Evolutionary conservation across 1,284 basidiomycete genomes (phyloP).

Genomic region (Xanthoconium separans): DNA sequence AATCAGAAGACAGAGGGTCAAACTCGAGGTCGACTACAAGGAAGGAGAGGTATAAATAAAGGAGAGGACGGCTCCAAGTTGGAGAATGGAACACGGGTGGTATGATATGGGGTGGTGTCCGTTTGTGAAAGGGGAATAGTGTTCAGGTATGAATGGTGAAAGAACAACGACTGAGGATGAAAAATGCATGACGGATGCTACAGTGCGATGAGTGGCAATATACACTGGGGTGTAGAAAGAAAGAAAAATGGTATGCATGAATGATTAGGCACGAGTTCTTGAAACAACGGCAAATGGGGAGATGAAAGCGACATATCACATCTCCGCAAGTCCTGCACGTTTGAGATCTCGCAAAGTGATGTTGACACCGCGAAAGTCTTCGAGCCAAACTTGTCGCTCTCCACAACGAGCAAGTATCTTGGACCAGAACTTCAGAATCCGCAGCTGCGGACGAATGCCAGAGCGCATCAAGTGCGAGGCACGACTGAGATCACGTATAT

Average conservation of each 20-base stretch:
- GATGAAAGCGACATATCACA: slow-evolving; percentile 8
- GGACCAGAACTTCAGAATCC: slow-evolving; percentile 34
- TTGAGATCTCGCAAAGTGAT: slow-evolving; percentile 32
- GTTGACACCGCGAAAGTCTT: slow-evolving; percentile 34
- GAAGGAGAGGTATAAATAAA: slow-evolving; percentile 5
- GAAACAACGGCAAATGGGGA: background rate
- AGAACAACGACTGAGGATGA: slow-evolving; percentile 1
- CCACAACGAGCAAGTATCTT: slow-evolving; percentile 34
- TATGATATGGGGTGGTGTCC: slow-evolving; percentile 1
- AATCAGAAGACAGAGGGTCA: slow-evolving; percentile 6
- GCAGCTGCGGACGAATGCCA: slow-evolving; percentile 24
- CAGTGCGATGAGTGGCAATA: slow-evolving; percentile 29
- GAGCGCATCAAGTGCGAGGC: slow-evolving; percentile 33
- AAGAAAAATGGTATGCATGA: slow-evolving; percentile 21
- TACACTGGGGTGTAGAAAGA: slow-evolving; percentile 25
- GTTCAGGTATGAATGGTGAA: slow-evolving; percentile 3
- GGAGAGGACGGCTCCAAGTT: slow-evolving; percentile 16
- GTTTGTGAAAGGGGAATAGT: background rate
- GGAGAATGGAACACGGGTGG: slow-evolving; percentile 4
- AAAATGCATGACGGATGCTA: slow-evolving; percentile 32
- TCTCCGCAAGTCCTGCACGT: slow-evolving; percentile 27
- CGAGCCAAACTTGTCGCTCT: slow-evolving; percentile 32
- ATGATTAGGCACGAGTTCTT: slow-evolving; percentile 4
- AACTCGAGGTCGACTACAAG: background rate
- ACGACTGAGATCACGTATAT: slow-evolving; percentile 56